phyloP scores from a whole-genome alignment of 805 yeast species.

The Wickerhamomyces queroliae region DNA sequence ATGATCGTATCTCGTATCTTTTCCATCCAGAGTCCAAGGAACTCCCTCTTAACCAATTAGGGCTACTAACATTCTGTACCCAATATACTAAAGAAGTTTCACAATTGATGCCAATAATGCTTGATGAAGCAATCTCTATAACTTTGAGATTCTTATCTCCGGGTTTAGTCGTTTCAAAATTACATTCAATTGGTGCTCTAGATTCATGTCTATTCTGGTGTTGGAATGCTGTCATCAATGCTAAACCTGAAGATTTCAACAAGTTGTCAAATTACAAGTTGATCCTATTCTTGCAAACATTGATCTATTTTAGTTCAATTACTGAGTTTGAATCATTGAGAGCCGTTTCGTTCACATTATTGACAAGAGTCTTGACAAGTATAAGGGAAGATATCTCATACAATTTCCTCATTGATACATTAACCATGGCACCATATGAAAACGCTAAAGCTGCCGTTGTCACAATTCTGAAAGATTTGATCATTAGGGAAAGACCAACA shows the following conservation, averaged over 20 bases:
- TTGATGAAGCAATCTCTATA: constrained; percentile 31
- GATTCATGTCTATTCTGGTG: constrained; percentile 29
- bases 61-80: constrained; percentile 25
- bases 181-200: constrained; percentile 18
- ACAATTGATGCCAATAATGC: constrained; percentile 8
- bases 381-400: constrained; percentile 53
- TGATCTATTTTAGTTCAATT: constrained; percentile 32
- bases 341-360: constrained; percentile 47
- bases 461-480: constrained; percentile 64
- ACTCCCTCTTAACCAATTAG: constrained; percentile 26
- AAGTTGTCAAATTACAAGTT: constrained; percentile 28
- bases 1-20: constrained; percentile 25
- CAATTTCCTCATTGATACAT: constrained; percentile 55
- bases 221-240: constrained; percentile 28
- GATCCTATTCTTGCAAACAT: constrained; percentile 33
- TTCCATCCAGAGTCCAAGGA: constrained; percentile 22
- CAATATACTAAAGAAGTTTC: constrained; percentile 16
- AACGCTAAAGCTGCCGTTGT: constrained; percentile 55
- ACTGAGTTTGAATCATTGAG: constrained; percentile 32
- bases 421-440: constrained; percentile 60
- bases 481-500: constrained; percentile 29
- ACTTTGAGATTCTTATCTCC: constrained; percentile 39
- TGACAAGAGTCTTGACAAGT: constrained; percentile 56
- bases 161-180: constrained; percentile 20
- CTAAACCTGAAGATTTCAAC: constrained; percentile 15